Percentiles rank a stretch among this genome's conserved stretches.
Evolutionary conservation across 768 basidiomycete genomes (phyloP).

Genomic region (Xerocomus brunneocitrinus): DNA sequence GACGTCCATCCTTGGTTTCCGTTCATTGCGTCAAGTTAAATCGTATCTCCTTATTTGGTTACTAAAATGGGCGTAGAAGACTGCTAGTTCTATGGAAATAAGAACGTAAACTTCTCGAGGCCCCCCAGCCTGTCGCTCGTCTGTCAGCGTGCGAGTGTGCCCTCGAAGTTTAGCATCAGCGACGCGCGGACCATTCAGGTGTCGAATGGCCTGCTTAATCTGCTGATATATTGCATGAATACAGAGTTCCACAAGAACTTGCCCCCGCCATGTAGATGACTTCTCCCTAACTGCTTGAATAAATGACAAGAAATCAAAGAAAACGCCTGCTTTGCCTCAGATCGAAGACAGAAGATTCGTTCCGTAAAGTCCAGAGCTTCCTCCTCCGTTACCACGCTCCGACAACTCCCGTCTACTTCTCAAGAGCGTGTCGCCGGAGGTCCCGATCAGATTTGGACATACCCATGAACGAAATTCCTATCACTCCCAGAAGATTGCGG

Average conservation of each 20-base stretch:
- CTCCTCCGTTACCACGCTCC: constrained; percentile 13
- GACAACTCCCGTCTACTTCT: constrained; percentile 13
- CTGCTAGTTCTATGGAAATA: too few species aligned
- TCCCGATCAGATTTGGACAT: constrained; percentile 24
- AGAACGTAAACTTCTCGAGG: too few species aligned
- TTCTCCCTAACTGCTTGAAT: too few species aligned
- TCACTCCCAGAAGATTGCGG: constrained; percentile 52
- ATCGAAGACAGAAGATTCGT: constrained; percentile 1
- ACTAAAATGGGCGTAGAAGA: not conserved
- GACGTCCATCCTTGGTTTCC: constrained; percentile 53
- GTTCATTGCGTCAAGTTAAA: constrained; percentile 12
- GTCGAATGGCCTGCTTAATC: too few species aligned
- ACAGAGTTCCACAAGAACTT: too few species aligned
- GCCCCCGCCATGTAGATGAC: too few species aligned
- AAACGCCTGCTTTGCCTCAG: not conserved
- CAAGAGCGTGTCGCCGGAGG: constrained; percentile 22
- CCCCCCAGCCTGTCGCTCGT: too few species aligned
- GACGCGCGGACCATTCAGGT: too few species aligned
- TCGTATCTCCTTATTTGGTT: not conserved
- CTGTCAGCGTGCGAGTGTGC: too few species aligned
- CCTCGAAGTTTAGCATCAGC: too few species aligned
- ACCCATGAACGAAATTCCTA: constrained; percentile 22
- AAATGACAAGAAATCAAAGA: too few species aligned
- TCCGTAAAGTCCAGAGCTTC: constrained; percentile 20
- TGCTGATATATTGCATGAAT: too few species aligned